These are phyloP conservation scores for Aspergillus thermomutatus DNA, from an alignment of 2,329 filamentous ascomycete genomes.

Conservation along the genomic window DNA sequence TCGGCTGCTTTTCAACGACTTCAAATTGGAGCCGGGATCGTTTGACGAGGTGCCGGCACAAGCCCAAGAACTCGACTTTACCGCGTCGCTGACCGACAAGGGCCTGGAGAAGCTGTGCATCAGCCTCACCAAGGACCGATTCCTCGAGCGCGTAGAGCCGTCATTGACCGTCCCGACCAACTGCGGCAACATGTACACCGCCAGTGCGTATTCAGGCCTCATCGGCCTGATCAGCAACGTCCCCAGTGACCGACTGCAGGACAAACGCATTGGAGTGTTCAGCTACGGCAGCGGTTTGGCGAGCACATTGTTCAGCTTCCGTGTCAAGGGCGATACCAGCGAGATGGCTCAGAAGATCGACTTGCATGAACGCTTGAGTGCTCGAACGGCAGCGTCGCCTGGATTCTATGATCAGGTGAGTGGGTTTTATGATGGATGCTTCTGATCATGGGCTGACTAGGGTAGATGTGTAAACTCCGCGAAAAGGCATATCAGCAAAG, in stretches of 20 bases:
- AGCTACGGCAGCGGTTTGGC: conserved; percentile 77
- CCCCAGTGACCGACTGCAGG: conserved; percentile 59
- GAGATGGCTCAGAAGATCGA: conserved; percentile 65
- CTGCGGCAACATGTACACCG: conserved; percentile 65
- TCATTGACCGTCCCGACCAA: conserved; percentile 72
- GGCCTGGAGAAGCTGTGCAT: conserved; percentile 84
- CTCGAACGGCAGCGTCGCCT: conserved; percentile 64
- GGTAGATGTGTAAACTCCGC: conserved; percentile 72
- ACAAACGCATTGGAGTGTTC: conserved; percentile 73
- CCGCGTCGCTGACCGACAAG: conserved; percentile 76
- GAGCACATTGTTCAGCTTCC: conserved; percentile 67
- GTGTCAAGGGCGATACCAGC: conserved; percentile 66
- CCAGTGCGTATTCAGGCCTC: conserved; percentile 57
- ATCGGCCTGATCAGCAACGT: conserved; percentile 61
- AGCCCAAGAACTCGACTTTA: conserved; percentile 73
- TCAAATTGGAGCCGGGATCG: conserved; percentile 64
- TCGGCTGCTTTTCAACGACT: conserved; percentile 82
- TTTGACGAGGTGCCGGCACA: conserved; percentile 75
- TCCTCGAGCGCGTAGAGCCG: conserved; percentile 72
- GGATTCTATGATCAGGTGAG: conserved; percentile 71
- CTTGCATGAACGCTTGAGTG: conserved; percentile 65
- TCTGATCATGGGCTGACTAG: conserved; percentile 21
- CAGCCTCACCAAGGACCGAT: conserved; percentile 77
- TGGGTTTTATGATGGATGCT: conserved; percentile 20
- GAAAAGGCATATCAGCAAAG: conserved; percentile 83